Conservation (phyloP, 1,284 basidiomycete genomes). For the Ceratobasidium theobromae region DNA sequence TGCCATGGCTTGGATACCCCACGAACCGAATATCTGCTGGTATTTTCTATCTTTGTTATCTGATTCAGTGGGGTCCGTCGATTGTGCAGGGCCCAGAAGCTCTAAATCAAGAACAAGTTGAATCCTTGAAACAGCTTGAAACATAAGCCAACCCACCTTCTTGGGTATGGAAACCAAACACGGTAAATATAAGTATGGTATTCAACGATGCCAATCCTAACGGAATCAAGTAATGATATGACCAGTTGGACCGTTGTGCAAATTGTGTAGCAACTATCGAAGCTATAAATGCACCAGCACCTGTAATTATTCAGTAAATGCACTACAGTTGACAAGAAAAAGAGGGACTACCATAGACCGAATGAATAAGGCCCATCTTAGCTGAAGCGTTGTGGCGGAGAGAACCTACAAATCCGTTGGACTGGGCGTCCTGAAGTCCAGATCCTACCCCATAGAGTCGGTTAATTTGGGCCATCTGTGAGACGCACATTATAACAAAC, state of each 20-base stretch:
- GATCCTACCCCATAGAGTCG: conserved; percentile 37
- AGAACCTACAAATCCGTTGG: conserved; percentile 56
- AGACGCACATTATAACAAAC: neutral
- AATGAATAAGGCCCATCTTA: conserved; percentile 67
- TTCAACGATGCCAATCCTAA: conserved; percentile 37
- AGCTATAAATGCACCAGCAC: conserved; percentile 32
- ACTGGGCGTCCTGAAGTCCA: conserved; percentile 49
- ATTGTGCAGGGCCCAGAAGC: neutral
- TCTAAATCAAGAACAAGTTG: neutral
- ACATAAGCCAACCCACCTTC: neutral
- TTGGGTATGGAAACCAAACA: conserved; percentile 43
- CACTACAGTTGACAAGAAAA: neutral
- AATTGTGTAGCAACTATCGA: conserved; percentile 35
- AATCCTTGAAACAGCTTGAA: neutral
- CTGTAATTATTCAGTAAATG: neutral
- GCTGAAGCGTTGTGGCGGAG: conserved; percentile 50
- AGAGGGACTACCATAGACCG: conserved; percentile 49
- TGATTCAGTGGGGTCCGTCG: neutral
- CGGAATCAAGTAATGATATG: conserved; percentile 34
- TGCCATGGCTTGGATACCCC: conserved; percentile 47
- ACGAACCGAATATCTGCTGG: conserved; percentile 31
- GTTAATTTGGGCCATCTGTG: neutral
- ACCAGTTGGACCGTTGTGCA: conserved; percentile 32
- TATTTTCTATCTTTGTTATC: conserved; percentile 24
- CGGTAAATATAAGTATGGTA: conserved; percentile 38